Evolutionary conservation across 768 basidiomycete species (phyloP).

Genomic region (Dendrothele bispora): DNA sequence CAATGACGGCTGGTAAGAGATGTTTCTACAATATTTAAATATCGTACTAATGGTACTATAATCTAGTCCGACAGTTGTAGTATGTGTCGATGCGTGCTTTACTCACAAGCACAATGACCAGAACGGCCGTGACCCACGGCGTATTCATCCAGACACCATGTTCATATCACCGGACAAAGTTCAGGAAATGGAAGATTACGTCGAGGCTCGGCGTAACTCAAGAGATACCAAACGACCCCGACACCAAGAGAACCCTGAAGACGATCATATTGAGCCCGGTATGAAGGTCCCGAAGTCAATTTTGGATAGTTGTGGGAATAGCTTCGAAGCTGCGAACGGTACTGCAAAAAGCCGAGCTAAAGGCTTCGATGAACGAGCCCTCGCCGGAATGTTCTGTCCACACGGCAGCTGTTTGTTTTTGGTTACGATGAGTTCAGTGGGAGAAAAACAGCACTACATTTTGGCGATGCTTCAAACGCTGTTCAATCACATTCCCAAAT

Average conservation of each 20-base stretch:
- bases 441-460: constrained; percentile 32
- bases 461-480: constrained; percentile 29
- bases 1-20: too few relatives aligned
- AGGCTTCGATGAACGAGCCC: constrained; percentile 29
- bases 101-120: constrained; percentile 30
- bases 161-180: constrained; percentile 22
- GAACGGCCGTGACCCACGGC: constrained; percentile 15
- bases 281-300: constrained; percentile 27
- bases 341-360: constrained; percentile 26
- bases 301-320: constrained; percentile 30
- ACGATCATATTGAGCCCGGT: constrained; percentile 15
- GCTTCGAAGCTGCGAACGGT: constrained; percentile 31
- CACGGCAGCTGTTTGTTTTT: constrained; percentile 35
- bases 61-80: constrained; percentile 22
- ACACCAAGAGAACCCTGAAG: constrained; percentile 4
- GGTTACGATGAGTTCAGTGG: constrained; percentile 34
- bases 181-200: constrained; percentile 15
- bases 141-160: constrained; percentile 15
- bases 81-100: constrained; percentile 33
- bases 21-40: not conserved
- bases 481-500: constrained; percentile 29
- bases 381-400: constrained; percentile 37
- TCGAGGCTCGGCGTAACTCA: constrained; percentile 15
- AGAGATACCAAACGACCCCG: not conserved
- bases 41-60: too few relatives aligned